Evolutionary conservation across 2,329 filamentous ascomycete species (phyloP).

Genomic region (Alternaria viburni): DNA sequence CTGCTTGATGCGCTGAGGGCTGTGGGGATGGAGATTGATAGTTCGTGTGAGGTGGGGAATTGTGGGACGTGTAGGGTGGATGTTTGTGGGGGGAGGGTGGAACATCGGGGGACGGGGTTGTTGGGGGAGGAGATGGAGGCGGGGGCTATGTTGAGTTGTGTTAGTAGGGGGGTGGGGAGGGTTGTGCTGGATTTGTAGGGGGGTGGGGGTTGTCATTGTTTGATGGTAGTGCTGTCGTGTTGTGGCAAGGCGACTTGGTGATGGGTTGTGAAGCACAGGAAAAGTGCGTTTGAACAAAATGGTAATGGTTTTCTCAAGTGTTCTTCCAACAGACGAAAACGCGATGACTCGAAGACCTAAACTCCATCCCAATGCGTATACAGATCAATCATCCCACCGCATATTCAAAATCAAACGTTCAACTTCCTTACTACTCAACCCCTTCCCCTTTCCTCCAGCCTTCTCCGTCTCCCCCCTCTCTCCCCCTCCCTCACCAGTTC

Average conservation of each 20-base stretch:
- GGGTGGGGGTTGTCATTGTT: neutral
- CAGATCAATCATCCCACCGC: conserved; percentile 35
- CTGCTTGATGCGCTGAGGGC: conserved; percentile 51
- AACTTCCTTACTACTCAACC: conserved; percentile 29
- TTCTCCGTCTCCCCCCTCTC: neutral
- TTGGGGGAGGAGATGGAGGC: conserved; percentile 44
- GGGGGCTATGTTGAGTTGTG: conserved; percentile 46
- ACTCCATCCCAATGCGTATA: neutral
- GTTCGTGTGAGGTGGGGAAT: conserved; percentile 53
- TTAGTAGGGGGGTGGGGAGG: conserved; percentile 44
- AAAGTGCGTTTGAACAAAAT: neutral
- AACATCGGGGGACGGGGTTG: conserved; percentile 50
- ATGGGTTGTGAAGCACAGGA: neutral
- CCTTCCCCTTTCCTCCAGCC: neutral
- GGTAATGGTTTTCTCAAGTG: neutral
- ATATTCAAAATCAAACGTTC: conserved; percentile 36
- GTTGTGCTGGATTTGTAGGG: conserved; percentile 41
- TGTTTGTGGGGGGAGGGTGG: conserved; percentile 47
- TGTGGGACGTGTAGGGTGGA: conserved; percentile 53
- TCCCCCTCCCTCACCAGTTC: conserved; percentile 13
- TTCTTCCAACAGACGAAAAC: neutral
- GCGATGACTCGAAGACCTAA: neutral
- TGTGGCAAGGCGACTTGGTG: too few species aligned
- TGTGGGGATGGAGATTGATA: conserved; percentile 53
- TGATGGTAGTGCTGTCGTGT: rapidly evolving